A percentile compares a stretch with the other conserved stretches of the same genome.
These are phyloP conservation scores for Apostasia ramifera DNA, from an alignment of 106 monocot genomes.

Conservation along the genomic window DNA sequence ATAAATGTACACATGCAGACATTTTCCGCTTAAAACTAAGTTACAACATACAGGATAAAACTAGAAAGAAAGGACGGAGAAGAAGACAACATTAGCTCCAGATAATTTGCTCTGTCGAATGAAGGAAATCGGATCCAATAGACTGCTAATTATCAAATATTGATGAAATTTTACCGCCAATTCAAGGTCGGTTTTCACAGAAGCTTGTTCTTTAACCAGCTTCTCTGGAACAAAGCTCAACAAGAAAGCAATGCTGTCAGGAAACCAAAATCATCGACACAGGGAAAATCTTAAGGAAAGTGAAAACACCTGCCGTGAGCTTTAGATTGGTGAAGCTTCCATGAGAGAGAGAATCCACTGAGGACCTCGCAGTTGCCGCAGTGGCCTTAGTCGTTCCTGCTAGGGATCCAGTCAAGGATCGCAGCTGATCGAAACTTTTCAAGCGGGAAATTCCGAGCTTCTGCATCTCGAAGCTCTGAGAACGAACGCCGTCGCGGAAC, in stretches of 20 bases:
- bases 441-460: constrained; percentile 54
- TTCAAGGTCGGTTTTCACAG: constrained; percentile 94
- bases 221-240: constrained; percentile 66
- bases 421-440: constrained; percentile 63
- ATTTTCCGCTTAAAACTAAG: background rate
- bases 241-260: constrained; percentile 11
- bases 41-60: background rate
- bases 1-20: background rate
- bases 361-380: constrained; percentile 23
- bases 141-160: background rate
- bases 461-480: constrained; percentile 38
- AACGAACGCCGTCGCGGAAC: background rate
- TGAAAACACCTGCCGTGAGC: constrained; percentile 68
- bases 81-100: background rate
- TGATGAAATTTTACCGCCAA: constrained; percentile 54
- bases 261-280: background rate
- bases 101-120: background rate
- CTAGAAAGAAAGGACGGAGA: background rate
- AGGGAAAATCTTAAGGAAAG: background rate
- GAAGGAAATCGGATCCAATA: background rate
- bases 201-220: constrained; percentile 92
- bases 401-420: constrained; percentile 36
- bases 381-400: constrained; percentile 16
- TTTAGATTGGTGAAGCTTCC: constrained; percentile 86
- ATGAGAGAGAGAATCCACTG: constrained; percentile 46